These are phyloP conservation scores for Albizia julibrissin DNA, from an alignment of 306 rosid genomes.

Conservation along the genomic window DNA sequence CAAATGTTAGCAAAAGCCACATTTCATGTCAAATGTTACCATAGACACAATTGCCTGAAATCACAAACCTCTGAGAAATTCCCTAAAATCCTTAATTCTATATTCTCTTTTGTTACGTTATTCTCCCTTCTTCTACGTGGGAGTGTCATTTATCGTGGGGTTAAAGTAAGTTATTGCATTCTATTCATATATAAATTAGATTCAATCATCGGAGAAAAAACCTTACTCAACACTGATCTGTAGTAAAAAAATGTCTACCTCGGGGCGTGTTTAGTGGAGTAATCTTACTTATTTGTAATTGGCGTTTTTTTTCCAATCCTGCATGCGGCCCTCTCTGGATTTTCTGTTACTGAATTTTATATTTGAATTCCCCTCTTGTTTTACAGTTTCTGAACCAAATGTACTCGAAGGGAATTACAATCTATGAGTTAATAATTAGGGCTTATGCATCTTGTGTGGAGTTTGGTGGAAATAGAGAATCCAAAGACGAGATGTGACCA, in stretches of 20 bases:
- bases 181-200: not conserved
- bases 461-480: conserved; percentile 31
- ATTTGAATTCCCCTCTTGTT: conserved; percentile 20
- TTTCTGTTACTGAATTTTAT: not conserved
- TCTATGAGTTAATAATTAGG: conserved; percentile 68
- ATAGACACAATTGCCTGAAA: not conserved
- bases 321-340: conserved; percentile 1
- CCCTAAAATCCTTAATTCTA: not conserved
- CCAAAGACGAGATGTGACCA: conserved; percentile 66
- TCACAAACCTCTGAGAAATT: not conserved
- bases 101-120: not conserved
- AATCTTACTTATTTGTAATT: not conserved
- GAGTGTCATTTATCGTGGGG: not conserved
- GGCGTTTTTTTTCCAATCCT: not conserved
- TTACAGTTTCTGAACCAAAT: conserved; percentile 75
- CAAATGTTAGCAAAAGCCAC: not conserved
- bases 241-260: not conserved
- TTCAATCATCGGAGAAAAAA: no score
- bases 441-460: conserved; percentile 63
- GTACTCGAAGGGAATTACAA: conserved; percentile 79
- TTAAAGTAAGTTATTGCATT: not conserved
- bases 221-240: no score
- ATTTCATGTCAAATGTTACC: not conserved
- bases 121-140: not conserved
- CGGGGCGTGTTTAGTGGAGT: not conserved